Evolutionary conservation across 495 filamentous ascomycete genomes (phyloP).

Genomic region (Hypoxylon trugodes): DNA sequence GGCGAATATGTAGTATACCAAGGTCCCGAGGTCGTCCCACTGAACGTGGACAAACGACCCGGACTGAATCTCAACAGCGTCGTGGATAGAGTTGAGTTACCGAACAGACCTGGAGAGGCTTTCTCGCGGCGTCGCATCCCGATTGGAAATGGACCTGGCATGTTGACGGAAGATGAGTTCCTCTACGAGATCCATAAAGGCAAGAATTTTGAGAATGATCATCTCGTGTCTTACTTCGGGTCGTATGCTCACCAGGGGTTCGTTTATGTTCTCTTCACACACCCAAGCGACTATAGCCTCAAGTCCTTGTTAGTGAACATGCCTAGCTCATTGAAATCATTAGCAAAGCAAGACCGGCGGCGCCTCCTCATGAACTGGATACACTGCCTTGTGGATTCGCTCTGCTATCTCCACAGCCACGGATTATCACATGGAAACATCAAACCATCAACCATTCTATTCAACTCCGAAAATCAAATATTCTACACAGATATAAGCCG

Average conservation of each 20-base stretch:
- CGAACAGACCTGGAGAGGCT: conserved; percentile 64
- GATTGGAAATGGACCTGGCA: conserved; percentile 65
- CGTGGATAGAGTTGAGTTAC: conserved; percentile 73
- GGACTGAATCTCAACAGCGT: conserved; percentile 56
- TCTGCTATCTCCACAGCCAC: conserved; percentile 78
- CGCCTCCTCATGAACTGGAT: conserved; percentile 82
- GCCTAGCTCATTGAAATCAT: conserved; percentile 71
- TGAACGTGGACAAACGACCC: conserved; percentile 71
- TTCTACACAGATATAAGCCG: conserved; percentile 75
- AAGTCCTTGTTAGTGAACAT: conserved; percentile 77
- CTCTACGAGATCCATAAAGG: conserved; percentile 71
- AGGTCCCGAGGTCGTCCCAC: conserved; percentile 79
- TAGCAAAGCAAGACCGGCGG: conserved; percentile 76
- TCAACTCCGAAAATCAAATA: conserved; percentile 75
- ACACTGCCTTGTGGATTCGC: conserved; percentile 80
- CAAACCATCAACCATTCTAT: conserved; percentile 80
- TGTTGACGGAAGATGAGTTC: conserved; percentile 71
- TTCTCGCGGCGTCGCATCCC: conserved; percentile 77
- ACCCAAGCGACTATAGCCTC: conserved; percentile 77
- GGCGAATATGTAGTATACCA: conserved; percentile 78
- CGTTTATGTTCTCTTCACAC: conserved; percentile 81
- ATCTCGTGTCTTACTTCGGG: conserved; percentile 80
- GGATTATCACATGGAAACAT: conserved; percentile 82
- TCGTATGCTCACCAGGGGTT: conserved; percentile 79
- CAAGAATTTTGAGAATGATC: conserved; percentile 73